These are phyloP conservation scores for Citropsis articulata DNA, from an alignment of 345 rosid species.

Conservation along the genomic window DNA sequence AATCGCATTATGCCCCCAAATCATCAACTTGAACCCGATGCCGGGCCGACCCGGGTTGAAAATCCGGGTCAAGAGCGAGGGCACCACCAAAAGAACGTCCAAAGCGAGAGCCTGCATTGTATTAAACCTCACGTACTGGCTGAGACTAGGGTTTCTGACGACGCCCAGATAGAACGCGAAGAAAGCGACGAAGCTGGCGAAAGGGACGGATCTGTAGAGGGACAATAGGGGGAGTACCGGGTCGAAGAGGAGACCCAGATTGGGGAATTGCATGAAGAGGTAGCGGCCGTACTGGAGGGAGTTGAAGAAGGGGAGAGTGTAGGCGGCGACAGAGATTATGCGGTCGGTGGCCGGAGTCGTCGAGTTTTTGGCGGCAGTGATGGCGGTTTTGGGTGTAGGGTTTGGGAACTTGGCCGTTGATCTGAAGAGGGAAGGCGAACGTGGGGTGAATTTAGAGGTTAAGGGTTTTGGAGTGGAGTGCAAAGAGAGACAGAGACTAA, in stretches of 20 bases:
- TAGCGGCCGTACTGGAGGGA: slow-evolving; percentile 82
- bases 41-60: slow-evolving; percentile 70
- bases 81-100: slow-evolving; percentile 80
- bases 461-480: not conserved
- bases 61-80: slow-evolving; percentile 56
- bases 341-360: slow-evolving; percentile 85
- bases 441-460: not conserved
- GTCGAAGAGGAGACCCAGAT: slow-evolving; percentile 47
- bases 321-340: slow-evolving; percentile 63
- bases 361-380: slow-evolving; percentile 13
- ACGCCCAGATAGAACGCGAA: slow-evolving; percentile 80
- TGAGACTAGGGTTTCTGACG: slow-evolving; percentile 71
- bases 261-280: slow-evolving; percentile 67
- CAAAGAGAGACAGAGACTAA: not conserved
- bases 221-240: slow-evolving; percentile 68
- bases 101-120: slow-evolving; percentile 91
- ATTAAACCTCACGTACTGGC: slow-evolving; percentile 70
- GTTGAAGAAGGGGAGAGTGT: slow-evolving; percentile 86
- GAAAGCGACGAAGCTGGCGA: slow-evolving; percentile 86
- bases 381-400: not conserved
- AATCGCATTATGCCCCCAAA: slow-evolving; percentile 71
- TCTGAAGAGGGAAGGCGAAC: slow-evolving; percentile 3
- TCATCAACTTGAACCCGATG: slow-evolving; percentile 50
- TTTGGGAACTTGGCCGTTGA: not conserved
- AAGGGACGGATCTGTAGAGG: slow-evolving; percentile 77